A percentile compares a stretch with the other conserved stretches of the same genome.
Evolutionary conservation across 495 filamentous ascomycete species (phyloP).

Genomic region (Hypoxylon lenormandii): DNA sequence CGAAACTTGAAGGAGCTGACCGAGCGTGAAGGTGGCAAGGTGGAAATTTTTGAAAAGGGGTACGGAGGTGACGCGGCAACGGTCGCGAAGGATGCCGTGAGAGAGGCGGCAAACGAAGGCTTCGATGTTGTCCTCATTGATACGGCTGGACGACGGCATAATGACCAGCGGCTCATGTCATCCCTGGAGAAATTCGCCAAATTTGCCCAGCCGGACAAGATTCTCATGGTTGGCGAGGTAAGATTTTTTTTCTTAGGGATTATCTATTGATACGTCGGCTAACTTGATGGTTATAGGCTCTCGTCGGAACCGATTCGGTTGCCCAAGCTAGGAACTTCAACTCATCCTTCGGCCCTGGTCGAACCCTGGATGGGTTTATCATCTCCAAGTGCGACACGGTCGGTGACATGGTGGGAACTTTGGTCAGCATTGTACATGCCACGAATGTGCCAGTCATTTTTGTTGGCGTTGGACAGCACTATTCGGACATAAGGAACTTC

Average conservation of each 20-base stretch:
- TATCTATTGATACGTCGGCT: constrained; percentile 14
- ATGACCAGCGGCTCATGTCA: constrained; percentile 93
- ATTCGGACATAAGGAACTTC: constrained; percentile 91
- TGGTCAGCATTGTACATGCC: constrained; percentile 97
- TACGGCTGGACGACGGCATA: constrained; percentile 93
- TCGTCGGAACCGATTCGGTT: constrained; percentile 94
- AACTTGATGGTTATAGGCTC: constrained; percentile 64
- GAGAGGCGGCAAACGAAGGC: constrained; percentile 75
- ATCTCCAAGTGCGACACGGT: constrained; percentile 99
- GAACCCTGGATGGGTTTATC: constrained; percentile 91
- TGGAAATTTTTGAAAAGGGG: constrained; percentile 94
- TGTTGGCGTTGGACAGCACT: constrained; percentile 94
- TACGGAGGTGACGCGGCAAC: constrained; percentile 97
- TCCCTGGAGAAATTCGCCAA: constrained; percentile 96
- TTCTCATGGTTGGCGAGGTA: constrained; percentile 96
- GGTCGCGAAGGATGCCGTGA: constrained; percentile 91
- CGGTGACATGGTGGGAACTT: constrained; percentile 95
- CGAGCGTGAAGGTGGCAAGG: constrained; percentile 79
- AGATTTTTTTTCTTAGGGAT: constrained; percentile 29
- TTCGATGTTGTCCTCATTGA: constrained; percentile 97
- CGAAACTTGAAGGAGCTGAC: constrained; percentile 88
- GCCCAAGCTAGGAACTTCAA: constrained; percentile 97
- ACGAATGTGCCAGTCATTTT: constrained; percentile 96
- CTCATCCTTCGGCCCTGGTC: constrained; percentile 82
- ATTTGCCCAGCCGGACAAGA: constrained; percentile 94